Evolutionary conservation across 768 basidiomycete genomes (phyloP), one percentile per base, ranked within the genome.

Genomic region (Dacryopinax spathularia): DNA sequence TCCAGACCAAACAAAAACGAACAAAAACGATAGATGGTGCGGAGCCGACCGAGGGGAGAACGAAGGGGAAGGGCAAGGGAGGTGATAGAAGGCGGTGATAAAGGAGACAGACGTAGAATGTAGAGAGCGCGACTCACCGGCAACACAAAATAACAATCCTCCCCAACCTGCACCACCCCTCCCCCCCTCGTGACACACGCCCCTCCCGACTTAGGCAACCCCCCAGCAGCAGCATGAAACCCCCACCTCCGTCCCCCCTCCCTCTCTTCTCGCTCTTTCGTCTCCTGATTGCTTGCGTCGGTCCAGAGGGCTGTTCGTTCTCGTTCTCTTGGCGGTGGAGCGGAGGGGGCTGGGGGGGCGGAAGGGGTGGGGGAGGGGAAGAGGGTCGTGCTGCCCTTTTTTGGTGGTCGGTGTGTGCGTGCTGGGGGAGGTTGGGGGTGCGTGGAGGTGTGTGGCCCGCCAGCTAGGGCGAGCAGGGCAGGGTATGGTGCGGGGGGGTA

Each of bases 121-220:
- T n/a, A 37, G 34, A 31, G 25, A 60, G 44, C 37, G 2, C 6
- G 31, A 34, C 68, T 63, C 59, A 68, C 68, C 18, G 65, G 81
- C 4, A 82, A 77, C 5, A 90, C 75, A 66, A 91, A 91, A 70
- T 92, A 95, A 3, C 92, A 89, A 70, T 97, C 93, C 72, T 97
- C 93, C 37, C 93, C 93, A 12, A 96, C 85, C 70, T 90, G 87
- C 0, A 87, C 84, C 0, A 88, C 80, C 5, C 48, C 31, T 20
- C 29, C 33, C 36, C 44, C 39, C 29, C 62, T 25, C 18, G 31
- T 10, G 20, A 36, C 33, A 36, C 41, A 34, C 5, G 29, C 59
- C 22, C 48, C 48, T 7, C 48, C 48, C 25, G 25, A 29, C 48
- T 56, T 56, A 6, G 48, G 48, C 48, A 56, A 13, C 5, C 48